Evolutionary conservation across 2,329 filamentous ascomycete species (phyloP), one percentile per base, ranked within the genome.

Genomic region (Davidsoniella virescens): DNA sequence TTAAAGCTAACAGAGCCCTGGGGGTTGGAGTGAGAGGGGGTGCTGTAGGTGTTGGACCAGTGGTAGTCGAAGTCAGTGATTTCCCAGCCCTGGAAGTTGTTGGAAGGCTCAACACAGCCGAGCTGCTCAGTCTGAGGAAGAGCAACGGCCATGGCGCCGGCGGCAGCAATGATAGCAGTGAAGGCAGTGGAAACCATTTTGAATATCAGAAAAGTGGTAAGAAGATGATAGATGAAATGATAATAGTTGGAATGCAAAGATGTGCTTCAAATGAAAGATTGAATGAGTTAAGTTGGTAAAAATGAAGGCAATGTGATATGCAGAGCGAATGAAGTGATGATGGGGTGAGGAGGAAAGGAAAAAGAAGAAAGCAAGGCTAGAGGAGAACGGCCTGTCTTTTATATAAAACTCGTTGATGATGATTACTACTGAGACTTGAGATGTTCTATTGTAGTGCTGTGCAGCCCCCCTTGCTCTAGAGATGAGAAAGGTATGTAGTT

Each of bases 1-100:
- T 67, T 69, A 62, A 75, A 75, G 58, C 62, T 63, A 54, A 70
- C 65, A 52, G 64, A 63, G 45, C 71, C 72, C 60, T 61, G 65
- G 2, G 65, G 65, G 58, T 67, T 70, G 55, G 73, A 70, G 61
- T 75, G 72, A 3, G 71, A 63, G 0, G 72, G 71, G 2, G 69
- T 74, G 14, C 63, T 64, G 63, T 72, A 74, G 58, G 63, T 59
- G 59, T 69, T 71, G 9, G 62, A 65, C n/a, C 66, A 66, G 59
- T 70, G 66, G 63, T 64, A 75, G 59, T 68, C 64, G 53, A 76
- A 71, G 58, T 62, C 57, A 43, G 62, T 55, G 41, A 73, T 56
- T 1, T 58, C 60, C 70, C 71, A 75, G 7, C 54, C 42, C 6
- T 29, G 44, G 44, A 60, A 45, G 26, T 53, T 47, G 36, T 46